phyloP scores from a whole-genome alignment of 176 grass and related monocot genomes.

The Microstegium vimineum region DNA sequence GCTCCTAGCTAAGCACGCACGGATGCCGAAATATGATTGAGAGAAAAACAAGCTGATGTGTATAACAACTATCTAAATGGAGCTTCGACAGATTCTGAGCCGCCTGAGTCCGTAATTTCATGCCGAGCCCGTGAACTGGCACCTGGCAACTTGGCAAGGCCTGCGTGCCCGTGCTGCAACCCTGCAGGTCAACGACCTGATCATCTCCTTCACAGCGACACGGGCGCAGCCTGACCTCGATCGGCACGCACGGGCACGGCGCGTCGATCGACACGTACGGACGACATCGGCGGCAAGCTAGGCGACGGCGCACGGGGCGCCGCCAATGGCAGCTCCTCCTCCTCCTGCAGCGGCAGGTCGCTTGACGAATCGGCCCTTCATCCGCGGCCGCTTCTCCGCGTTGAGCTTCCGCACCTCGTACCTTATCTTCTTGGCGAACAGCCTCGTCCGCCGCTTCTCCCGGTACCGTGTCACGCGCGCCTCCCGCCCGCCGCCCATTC shows the following conservation, averaged over 20 bases:
- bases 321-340: neutral
- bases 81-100: conserved; percentile 39
- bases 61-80: neutral
- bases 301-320: conserved; percentile 22
- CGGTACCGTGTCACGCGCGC: conserved; percentile 77
- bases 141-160: neutral
- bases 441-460: conserved; percentile 93
- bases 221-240: neutral
- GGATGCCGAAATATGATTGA: neutral
- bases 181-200: neutral
- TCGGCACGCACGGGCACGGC: neutral
- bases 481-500: conserved; percentile 44
- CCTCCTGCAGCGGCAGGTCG: conserved; percentile 9
- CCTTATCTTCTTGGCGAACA: conserved; percentile 98
- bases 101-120: conserved; percentile 38
- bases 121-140: conserved; percentile 18
- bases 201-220: neutral
- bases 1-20: neutral
- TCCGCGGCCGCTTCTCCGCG: conserved; percentile 92
- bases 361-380: conserved; percentile 98
- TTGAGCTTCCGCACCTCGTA: conserved; percentile 99
- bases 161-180: neutral
- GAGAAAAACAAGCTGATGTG: neutral
- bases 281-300: neutral
- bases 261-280: neutral